Base-by-base conservation (phyloP, 495 filamentous ascomycete genomes). In the Xylaria palmicola region DNA sequence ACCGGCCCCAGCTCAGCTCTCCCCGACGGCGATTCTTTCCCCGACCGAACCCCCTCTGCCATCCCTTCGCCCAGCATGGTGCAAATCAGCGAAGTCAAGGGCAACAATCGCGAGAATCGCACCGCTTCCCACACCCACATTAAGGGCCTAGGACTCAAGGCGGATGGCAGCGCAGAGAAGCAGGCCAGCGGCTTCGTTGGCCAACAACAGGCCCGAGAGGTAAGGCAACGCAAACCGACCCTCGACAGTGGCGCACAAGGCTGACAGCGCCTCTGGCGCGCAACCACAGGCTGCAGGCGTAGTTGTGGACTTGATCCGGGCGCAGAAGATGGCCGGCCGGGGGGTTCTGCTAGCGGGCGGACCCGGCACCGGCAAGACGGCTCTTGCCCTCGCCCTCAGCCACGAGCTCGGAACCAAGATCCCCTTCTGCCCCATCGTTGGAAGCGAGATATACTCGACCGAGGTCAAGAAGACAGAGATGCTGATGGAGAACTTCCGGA, bases 401-500 rank as follows among this genome's bases (percentile, higher is more conserved):
- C 93, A 97, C 72, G 93, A 97, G 72, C 85, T 98, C 56, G 94
- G 94, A 66, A 94, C 92, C 12, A 96, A 96, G 76, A 95, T 98
- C 53, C 94, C 94, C 5, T 98, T 98, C 72, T 96, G 93, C 70
- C 91, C 92, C 34, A 97, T 98, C 67, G 93, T 95, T 29, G 94
- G 92, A 60, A 97, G 92, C 76, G 94, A 98, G 70, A 88, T 98
- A 65, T 98, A 97, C 78, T 93, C 90, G 45, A 88, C 93, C 39
- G 94, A 98, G 75, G 91, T 98, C 59, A 97, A 97, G 85, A 98
- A 98, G 85, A 98, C 94, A 19, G 94, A 98, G 75, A 89, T 94
- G 37, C 79, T 98, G 70, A 97, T 97, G 91, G 94, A 98, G 81
- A 96, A 97, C 74, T 98, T 98, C 75, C 85, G 94, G 73, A 80